A percentile compares a stretch with the other conserved stretches of the same genome.
phyloP scores from a whole-genome alignment of 805 yeast genomes.

The Saccharomycopsis sp. region DNA sequence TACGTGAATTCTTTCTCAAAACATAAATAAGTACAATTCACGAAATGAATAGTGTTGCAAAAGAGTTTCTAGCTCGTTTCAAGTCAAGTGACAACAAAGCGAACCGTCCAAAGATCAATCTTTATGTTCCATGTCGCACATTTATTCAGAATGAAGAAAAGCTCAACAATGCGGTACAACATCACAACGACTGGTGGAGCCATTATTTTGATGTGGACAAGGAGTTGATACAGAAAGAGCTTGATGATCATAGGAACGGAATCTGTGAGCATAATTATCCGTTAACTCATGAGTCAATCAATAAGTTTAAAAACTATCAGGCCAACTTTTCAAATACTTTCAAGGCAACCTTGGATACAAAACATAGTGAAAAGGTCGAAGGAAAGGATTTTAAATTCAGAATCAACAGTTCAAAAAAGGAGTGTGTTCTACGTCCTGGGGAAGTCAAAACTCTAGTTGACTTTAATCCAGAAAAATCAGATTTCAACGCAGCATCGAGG shows the following conservation, averaged over 20 bases:
- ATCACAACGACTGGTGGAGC: background rate
- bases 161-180: background rate
- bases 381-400: background rate
- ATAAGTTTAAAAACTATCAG: background rate
- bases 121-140: background rate
- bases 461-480: background rate
- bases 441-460: background rate
- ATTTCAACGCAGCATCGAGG: background rate
- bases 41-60: background rate
- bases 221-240: background rate
- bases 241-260: background rate
- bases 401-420: background rate
- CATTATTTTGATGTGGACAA: background rate
- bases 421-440: background rate
- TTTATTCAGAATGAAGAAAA: background rate
- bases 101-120: background rate
- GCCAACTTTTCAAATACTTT: background rate
- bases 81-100: background rate
- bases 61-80: background rate
- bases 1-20: too few relatives aligned
- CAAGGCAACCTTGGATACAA: background rate
- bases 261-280: background rate
- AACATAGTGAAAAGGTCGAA: background rate
- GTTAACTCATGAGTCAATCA: background rate
- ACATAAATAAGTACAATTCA: too few relatives aligned